These are phyloP conservation scores for Arctium lappa DNA, from an alignment of 129 eudicot species.

Conservation along the genomic window DNA sequence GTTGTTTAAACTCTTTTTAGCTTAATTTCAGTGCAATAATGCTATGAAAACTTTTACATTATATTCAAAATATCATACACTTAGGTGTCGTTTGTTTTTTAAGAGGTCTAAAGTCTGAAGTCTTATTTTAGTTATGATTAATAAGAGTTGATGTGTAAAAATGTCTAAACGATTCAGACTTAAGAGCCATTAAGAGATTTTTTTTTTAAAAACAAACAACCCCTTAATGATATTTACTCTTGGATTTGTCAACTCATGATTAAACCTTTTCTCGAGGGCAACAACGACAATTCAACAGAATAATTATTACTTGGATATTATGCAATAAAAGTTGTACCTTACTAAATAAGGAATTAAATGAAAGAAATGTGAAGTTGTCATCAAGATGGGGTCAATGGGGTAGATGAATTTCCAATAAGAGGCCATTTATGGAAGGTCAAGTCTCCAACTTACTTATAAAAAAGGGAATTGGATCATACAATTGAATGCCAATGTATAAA, in stretches of 20 bases:
- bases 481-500: constrained; percentile 2
- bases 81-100: no score
- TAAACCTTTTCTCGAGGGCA: not conserved
- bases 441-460: constrained; percentile 8
- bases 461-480: constrained; percentile 20
- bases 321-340: constrained; percentile 8
- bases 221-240: not conserved
- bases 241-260: not conserved
- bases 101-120: no score
- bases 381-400: constrained; percentile 15
- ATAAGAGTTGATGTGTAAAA: no score
- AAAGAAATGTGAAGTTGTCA: not conserved
- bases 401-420: constrained; percentile 23
- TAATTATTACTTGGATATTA: not conserved
- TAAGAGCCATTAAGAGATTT: no score
- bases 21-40: not conserved
- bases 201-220: no score
- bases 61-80: not conserved
- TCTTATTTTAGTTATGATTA: no score
- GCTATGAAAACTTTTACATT: not conserved
- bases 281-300: constrained; percentile 3
- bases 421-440: constrained; percentile 26
- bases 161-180: no score
- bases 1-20: not conserved
- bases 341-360: not conserved